phyloP scores from a whole-genome alignment of 345 rosid species.

The Tarenaya hassleriana region DNA sequence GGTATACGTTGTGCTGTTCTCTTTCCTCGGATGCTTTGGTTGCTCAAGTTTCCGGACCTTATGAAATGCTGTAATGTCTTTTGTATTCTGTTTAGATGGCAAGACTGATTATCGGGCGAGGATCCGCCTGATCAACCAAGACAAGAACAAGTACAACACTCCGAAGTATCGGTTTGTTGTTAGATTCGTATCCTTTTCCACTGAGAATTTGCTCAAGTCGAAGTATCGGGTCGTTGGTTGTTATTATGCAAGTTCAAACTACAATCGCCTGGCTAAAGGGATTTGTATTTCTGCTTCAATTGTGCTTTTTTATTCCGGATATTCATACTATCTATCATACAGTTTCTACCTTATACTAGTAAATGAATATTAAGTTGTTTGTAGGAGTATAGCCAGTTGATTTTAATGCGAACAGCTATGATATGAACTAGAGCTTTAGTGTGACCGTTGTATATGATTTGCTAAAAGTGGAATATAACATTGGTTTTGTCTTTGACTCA shows the following conservation, averaged over 20 bases:
- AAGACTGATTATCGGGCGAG: constrained; percentile 57
- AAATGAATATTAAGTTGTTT: too few species aligned
- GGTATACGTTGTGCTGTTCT: constrained; percentile 19
- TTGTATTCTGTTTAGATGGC: constrained; percentile 34
- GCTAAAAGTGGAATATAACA: neutral
- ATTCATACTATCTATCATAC: too few species aligned
- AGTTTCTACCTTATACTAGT: too few species aligned
- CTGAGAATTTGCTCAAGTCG: neutral
- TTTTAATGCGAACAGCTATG: too few species aligned
- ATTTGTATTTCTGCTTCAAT: too few species aligned
- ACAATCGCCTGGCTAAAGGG: neutral
- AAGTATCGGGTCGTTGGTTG: neutral
- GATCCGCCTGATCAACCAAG: constrained; percentile 51
- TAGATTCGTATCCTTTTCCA: constrained; percentile 41
- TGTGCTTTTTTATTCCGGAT: too few species aligned
- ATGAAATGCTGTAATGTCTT: neutral
- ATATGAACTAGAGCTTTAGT: too few species aligned
- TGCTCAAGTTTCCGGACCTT: neutral
- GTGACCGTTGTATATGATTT: neutral
- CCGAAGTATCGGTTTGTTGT: constrained; percentile 55
- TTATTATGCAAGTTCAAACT: neutral
- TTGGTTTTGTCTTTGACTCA: neutral
- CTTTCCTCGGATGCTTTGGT: neutral
- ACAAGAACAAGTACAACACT: constrained; percentile 52
- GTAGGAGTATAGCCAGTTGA: too few species aligned